phyloP scores from a whole-genome alignment of 2,329 filamentous ascomycete genomes.

The Bipolaris victoriae region DNA sequence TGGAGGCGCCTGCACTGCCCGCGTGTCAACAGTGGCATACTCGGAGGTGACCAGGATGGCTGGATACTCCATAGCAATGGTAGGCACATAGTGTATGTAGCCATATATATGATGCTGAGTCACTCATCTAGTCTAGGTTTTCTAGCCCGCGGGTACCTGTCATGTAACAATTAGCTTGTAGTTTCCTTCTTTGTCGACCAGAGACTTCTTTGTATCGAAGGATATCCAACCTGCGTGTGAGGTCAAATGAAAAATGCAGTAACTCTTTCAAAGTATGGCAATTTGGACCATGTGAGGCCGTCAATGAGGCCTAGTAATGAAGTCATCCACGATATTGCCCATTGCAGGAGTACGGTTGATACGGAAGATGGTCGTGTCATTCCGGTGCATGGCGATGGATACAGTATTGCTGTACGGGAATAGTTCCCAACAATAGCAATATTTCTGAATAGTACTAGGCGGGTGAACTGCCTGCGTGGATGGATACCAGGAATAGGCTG shows the following conservation, averaged over 20 bases:
- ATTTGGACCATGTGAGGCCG: neutral
- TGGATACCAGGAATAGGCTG: neutral
- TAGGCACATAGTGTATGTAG: conserved; percentile 38
- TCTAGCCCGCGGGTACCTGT: conserved; percentile 25
- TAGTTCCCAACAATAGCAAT: conserved; percentile 20
- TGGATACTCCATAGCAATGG: conserved; percentile 30
- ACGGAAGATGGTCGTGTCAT: neutral
- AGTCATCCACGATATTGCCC: neutral
- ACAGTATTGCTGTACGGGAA: conserved; percentile 30
- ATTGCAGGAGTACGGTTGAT: neutral
- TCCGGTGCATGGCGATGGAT: conserved; percentile 17
- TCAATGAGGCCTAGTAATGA: neutral
- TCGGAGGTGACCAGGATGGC: conserved; percentile 25
- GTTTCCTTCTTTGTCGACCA: conserved; percentile 15
- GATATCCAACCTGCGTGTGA: conserved; percentile 3
- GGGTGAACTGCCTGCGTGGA: conserved; percentile 5
- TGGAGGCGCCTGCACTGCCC: conserved; percentile 26
- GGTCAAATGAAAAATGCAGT: neutral
- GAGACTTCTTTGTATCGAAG: conserved; percentile 7
- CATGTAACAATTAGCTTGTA: conserved; percentile 20
- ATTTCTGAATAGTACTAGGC: conserved; percentile 6
- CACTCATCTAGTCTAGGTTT: conserved; percentile 22
- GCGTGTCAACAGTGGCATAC: conserved; percentile 23
- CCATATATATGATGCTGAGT: conserved; percentile 24
- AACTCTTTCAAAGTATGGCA: conserved; percentile 1